Evolutionary conservation across 1,284 basidiomycete species (phyloP).

Genomic region (Stereum hirsutum): DNA sequence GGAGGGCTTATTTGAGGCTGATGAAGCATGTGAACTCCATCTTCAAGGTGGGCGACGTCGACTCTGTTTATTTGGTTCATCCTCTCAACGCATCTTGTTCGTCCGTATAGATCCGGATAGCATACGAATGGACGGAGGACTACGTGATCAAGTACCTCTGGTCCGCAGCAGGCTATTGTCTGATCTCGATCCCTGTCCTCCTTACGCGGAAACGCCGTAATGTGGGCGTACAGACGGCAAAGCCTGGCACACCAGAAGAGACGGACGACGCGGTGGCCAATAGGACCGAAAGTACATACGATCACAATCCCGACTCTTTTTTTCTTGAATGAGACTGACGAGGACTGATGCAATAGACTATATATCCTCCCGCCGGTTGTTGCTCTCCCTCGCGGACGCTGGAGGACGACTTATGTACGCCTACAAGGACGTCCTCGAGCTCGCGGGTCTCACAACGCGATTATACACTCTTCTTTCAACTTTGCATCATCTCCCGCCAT

Average conservation of each 20-base stretch:
- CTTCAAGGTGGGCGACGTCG: slow-evolving; percentile 59
- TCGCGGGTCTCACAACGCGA: slow-evolving; percentile 87
- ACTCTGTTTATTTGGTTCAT: not conserved
- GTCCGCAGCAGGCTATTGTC: slow-evolving; percentile 83
- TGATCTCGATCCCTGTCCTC: slow-evolving; percentile 85
- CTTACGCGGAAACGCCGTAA: slow-evolving; percentile 41
- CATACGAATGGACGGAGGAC: slow-evolving; percentile 88
- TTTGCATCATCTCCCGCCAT: slow-evolving; percentile 62
- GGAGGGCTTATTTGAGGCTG: slow-evolving; percentile 70
- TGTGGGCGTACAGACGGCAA: slow-evolving; percentile 31
- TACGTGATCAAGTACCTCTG: slow-evolving; percentile 93
- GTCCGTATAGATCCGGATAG: slow-evolving; percentile 72
- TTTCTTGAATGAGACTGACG: not conserved
- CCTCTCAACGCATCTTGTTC: not conserved
- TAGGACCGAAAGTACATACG: slow-evolving; percentile 53
- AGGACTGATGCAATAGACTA: slow-evolving; percentile 69
- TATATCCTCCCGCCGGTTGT: slow-evolving; percentile 88
- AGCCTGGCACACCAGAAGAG: slow-evolving; percentile 21
- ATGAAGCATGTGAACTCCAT: slow-evolving; percentile 90
- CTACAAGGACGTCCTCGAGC: slow-evolving; percentile 87
- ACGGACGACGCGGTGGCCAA: slow-evolving; percentile 33
- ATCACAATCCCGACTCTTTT: not conserved
- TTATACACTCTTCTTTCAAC: slow-evolving; percentile 86
- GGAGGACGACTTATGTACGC: slow-evolving; percentile 90
- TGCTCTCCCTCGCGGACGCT: slow-evolving; percentile 91